These are phyloP conservation scores for Leccinum solheimii DNA, from an alignment of 1,284 basidiomycete species.

Conservation along the genomic window DNA sequence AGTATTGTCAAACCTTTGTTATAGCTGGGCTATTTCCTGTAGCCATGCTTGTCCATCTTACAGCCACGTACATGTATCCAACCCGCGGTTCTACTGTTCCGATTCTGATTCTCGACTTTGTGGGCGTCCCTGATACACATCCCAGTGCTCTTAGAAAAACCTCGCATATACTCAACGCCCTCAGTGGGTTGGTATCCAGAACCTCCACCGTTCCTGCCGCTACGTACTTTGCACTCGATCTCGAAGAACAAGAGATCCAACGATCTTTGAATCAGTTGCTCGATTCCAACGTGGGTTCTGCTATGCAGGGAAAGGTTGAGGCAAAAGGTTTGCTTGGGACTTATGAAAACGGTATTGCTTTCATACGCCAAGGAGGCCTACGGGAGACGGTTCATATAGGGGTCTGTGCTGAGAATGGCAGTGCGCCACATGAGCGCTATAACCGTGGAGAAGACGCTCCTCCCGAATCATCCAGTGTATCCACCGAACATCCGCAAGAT, in stretches of 20 bases:
- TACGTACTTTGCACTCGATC: conserved; percentile 92
- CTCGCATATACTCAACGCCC: conserved; percentile 78
- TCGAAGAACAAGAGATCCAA: conserved; percentile 84
- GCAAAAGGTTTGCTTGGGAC: conserved; percentile 88
- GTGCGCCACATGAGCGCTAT: background rate
- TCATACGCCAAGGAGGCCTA: conserved; percentile 62
- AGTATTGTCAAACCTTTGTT: conserved; percentile 37
- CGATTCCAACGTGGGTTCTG: conserved; percentile 61
- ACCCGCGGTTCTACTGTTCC: background rate
- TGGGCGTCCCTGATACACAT: conserved; percentile 16
- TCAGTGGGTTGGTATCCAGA: conserved; percentile 54
- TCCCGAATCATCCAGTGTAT: conserved; percentile 34
- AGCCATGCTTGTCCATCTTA: background rate
- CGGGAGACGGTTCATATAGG: conserved; percentile 16
- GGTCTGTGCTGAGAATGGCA: background rate
- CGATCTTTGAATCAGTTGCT: conserved; percentile 77
- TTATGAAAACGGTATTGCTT: conserved; percentile 80
- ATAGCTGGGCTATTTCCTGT: background rate
- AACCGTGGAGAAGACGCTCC: conserved; percentile 31
- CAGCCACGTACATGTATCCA: background rate
- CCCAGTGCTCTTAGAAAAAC: conserved; percentile 86
- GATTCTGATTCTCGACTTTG: background rate
- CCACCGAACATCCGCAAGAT: conserved; percentile 17
- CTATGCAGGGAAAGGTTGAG: conserved; percentile 67
- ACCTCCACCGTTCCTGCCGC: conserved; percentile 49